Percentiles rank a stretch among this genome's conserved stretches.
Evolutionary conservation across 148 eudicot species (phyloP).

Genomic region (Heliamphora exappendiculata): DNA sequence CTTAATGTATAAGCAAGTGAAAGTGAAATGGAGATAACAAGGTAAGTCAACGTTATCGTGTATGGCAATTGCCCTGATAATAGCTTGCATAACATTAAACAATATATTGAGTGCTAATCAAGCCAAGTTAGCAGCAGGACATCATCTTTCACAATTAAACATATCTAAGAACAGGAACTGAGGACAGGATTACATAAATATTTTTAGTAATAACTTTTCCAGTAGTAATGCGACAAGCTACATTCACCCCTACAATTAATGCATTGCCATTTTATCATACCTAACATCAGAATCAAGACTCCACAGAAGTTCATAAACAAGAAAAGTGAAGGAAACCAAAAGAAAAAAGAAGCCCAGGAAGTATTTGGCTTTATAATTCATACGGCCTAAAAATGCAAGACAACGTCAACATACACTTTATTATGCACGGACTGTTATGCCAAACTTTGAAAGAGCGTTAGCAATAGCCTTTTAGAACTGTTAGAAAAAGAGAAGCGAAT

Average conservation of each 20-base stretch:
- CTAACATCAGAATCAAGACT: too few relatives aligned
- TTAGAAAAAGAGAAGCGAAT: too few relatives aligned
- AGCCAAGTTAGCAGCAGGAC: not conserved
- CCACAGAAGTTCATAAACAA: too few relatives aligned
- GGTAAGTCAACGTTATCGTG: not conserved
- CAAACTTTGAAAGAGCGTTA: too few relatives aligned
- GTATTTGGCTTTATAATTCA: too few relatives aligned
- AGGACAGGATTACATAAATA: not conserved
- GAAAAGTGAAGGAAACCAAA: too few relatives aligned
- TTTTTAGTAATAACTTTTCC: conserved; percentile 44
- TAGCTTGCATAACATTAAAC: not conserved
- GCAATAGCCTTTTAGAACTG: too few relatives aligned
- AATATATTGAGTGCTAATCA: not conserved
- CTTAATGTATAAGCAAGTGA: not conserved
- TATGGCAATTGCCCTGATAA: not conserved
- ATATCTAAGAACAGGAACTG: not conserved
- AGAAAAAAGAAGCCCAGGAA: too few relatives aligned
- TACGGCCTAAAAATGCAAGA: too few relatives aligned
- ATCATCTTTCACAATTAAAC: conserved; percentile 2
- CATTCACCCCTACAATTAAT: conserved; percentile 16
- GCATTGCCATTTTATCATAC: not conserved
- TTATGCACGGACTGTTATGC: too few relatives aligned
- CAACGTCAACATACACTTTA: too few relatives aligned
- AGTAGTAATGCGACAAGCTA: conserved; percentile 51
- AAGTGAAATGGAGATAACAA: not conserved